Percentiles rank a stretch among this genome's conserved stretches.
These are phyloP conservation scores for Aureobasidium sp. DNA, from an alignment of 2,329 filamentous ascomycete genomes.

Conservation along the genomic window DNA sequence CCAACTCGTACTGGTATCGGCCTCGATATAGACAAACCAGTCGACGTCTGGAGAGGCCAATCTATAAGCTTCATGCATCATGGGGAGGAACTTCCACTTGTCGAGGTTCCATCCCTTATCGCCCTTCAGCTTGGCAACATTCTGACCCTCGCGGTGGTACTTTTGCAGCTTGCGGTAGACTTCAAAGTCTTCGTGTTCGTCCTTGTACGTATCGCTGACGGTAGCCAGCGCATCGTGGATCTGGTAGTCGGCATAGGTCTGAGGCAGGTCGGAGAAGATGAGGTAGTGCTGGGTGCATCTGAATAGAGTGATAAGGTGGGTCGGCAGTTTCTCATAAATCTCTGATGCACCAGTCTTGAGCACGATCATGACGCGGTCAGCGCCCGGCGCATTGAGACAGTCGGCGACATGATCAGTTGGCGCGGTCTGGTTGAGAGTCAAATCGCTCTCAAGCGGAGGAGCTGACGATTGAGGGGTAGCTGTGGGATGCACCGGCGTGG, in stretches of 20 bases:
- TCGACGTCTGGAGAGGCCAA: slow-evolving; percentile 39
- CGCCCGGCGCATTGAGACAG: slow-evolving; percentile 25
- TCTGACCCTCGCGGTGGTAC: slow-evolving; percentile 27
- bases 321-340: slow-evolving; percentile 48
- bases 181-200: slow-evolving; percentile 29
- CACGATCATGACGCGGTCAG: slow-evolving; percentile 49
- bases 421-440: neutral
- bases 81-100: slow-evolving; percentile 53
- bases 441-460: neutral
- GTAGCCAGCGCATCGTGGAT: slow-evolving; percentile 26
- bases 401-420: neutral
- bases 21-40: slow-evolving; percentile 53
- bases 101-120: slow-evolving; percentile 47
- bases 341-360: slow-evolving; percentile 56
- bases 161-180: slow-evolving; percentile 28
- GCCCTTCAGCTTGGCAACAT: slow-evolving; percentile 27
- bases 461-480: neutral
- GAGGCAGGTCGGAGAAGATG: slow-evolving; percentile 47
- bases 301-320: slow-evolving; percentile 50
- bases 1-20: slow-evolving; percentile 47
- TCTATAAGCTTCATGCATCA: slow-evolving; percentile 46
- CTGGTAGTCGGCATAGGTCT: slow-evolving; percentile 37
- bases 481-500: neutral
- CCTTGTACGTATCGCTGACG: slow-evolving; percentile 23
- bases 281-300: slow-evolving; percentile 40